Conservation (phyloP, 2,329 filamentous ascomycete species). For the Diaporthe capsici region DNA sequence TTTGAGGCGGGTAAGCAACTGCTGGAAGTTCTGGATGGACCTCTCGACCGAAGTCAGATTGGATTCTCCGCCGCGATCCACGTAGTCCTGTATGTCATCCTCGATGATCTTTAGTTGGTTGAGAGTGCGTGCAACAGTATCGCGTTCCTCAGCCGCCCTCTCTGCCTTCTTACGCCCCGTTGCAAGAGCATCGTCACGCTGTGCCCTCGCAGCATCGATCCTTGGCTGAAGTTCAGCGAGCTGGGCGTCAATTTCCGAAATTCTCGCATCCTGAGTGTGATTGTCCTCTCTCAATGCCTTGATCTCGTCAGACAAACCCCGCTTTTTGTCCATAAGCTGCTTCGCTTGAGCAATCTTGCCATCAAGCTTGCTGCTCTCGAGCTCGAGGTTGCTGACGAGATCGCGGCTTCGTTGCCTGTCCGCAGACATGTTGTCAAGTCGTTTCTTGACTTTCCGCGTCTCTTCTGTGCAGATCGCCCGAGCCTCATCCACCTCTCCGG, state of each 20-base stretch:
- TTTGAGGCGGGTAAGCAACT: conserved; percentile 75
- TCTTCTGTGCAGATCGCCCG: conserved; percentile 78
- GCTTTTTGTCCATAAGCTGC: conserved; percentile 86
- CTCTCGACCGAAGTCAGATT: conserved; percentile 79
- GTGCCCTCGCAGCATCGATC: conserved; percentile 80
- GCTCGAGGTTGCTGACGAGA: conserved; percentile 78
- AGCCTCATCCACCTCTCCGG: conserved; percentile 87
- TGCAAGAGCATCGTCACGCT: conserved; percentile 82
- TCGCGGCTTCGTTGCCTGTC: conserved; percentile 81
- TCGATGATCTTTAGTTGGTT: conserved; percentile 83
- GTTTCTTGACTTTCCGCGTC: conserved; percentile 73
- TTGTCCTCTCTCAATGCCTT: conserved; percentile 80
- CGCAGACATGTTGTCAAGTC: conserved; percentile 73
- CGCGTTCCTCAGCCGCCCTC: conserved; percentile 78
- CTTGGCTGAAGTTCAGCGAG: conserved; percentile 82
- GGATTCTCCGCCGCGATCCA: conserved; percentile 79
- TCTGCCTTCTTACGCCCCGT: conserved; percentile 81
- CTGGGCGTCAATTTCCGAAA: conserved; percentile 79
- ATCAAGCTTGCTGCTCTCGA: conserved; percentile 81
- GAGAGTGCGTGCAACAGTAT: conserved; percentile 79
- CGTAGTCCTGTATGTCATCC: conserved; percentile 83
- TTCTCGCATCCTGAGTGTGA: conserved; percentile 76
- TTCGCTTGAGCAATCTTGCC: conserved; percentile 79
- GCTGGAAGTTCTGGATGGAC: conserved; percentile 78
- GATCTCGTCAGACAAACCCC: conserved; percentile 77